A percentile compares a stretch with the other conserved stretches of the same genome.
phyloP scores from a whole-genome alignment of 139 green algal genomes.

The Tetradesmus obliquus region DNA sequence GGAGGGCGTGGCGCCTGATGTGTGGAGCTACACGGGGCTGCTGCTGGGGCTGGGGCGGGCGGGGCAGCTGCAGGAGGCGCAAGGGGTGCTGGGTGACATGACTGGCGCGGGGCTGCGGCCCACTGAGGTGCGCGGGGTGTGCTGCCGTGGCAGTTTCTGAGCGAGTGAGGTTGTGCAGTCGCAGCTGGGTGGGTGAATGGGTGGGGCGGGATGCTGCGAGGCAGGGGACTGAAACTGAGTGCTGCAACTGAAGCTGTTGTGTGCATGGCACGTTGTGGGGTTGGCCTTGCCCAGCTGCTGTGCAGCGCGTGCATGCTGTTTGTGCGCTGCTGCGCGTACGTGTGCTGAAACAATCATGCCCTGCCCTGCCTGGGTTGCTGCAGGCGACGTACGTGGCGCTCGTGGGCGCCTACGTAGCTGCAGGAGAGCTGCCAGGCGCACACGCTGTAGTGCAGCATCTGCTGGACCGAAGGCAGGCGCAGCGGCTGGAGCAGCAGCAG shows the following conservation, averaged over 20 bases:
- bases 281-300: no score
- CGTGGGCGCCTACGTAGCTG: constrained; percentile 39
- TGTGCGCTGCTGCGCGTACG: not conserved
- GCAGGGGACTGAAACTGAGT: no score
- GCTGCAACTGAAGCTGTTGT: no score
- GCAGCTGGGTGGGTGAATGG: not conserved
- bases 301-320: not conserved
- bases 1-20: constrained; percentile 65
- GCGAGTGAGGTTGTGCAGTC: not conserved
- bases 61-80: constrained; percentile 33
- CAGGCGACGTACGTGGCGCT: constrained; percentile 41
- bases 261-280: no score
- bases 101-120: constrained; percentile 33
- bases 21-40: constrained; percentile 62
- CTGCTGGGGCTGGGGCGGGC: constrained; percentile 53
- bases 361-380: not conserved
- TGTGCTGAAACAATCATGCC: not conserved
- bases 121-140: not conserved
- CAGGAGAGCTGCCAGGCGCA: constrained; percentile 42
- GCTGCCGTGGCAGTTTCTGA: not conserved
- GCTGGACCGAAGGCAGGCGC: not conserved
- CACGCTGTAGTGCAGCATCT: constrained; percentile 35
- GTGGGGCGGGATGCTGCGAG: no score
- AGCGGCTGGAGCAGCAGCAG: not conserved
- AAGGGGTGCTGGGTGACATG: constrained; percentile 58